These are phyloP conservation scores for Aspergillus cristatus DNA, from an alignment of 495 filamentous ascomycete genomes.

Conservation along the genomic window DNA sequence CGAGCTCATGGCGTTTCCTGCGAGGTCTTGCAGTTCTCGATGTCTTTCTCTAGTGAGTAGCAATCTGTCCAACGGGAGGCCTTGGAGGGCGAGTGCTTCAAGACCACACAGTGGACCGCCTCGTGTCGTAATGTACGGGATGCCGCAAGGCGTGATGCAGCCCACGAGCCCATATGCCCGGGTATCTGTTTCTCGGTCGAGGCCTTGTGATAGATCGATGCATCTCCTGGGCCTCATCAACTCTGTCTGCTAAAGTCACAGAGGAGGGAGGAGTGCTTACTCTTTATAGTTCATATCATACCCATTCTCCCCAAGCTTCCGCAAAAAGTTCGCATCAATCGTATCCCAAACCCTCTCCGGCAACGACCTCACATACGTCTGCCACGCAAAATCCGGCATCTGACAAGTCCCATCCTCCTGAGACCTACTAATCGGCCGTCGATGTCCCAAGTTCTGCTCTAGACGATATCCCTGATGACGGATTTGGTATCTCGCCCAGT, in stretches of 20 bases:
- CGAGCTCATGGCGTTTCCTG: constrained; percentile 78
- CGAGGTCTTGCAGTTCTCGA: constrained; percentile 58
- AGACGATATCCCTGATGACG: constrained; percentile 46
- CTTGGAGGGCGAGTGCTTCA: constrained; percentile 63
- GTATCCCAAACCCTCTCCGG: constrained; percentile 57
- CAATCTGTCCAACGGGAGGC: constrained; percentile 55
- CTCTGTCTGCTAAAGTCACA: background rate
- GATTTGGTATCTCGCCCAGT: constrained; percentile 50
- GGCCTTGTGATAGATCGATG: constrained; percentile 69
- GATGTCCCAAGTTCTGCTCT: constrained; percentile 36
- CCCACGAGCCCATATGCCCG: constrained; percentile 49
- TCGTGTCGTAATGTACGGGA: constrained; percentile 52
- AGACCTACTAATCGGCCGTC: constrained; percentile 49
- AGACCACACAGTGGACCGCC: constrained; percentile 55
- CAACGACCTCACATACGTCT: constrained; percentile 34
- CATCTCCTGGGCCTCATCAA: constrained; percentile 29
- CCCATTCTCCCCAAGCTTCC: constrained; percentile 23
- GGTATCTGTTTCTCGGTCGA: constrained; percentile 47
- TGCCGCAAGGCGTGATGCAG: constrained; percentile 64
- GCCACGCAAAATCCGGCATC: constrained; percentile 48
- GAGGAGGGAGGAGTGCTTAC: constrained; percentile 18
- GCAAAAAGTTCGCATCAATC: constrained; percentile 53
- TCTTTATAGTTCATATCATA: constrained; percentile 60
- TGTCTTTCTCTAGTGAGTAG: constrained; percentile 55
- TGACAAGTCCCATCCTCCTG: constrained; percentile 38